Evolutionary conservation across 495 filamentous ascomycete genomes (phyloP).

Genomic region (Aspergillus conjunctus): DNA sequence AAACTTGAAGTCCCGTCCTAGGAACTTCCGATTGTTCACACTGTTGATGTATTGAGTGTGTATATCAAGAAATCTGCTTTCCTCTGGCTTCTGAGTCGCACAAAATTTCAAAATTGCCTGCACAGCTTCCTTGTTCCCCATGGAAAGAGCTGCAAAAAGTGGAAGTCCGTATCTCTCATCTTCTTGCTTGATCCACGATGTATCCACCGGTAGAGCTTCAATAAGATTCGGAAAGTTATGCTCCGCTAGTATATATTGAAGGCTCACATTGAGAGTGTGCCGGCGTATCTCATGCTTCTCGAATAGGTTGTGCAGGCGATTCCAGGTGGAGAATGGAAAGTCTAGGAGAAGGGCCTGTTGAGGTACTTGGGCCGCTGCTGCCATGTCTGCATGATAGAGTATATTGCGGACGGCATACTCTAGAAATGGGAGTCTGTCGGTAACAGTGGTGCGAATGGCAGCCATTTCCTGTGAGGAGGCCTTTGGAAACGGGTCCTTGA

Average conservation of each 20-base stretch:
- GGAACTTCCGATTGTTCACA: background rate
- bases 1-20: background rate
- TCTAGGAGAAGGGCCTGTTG: constrained; percentile 42
- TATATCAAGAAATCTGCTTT: background rate
- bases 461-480: background rate
- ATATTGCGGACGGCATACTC: constrained; percentile 48
- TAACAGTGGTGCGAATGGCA: background rate
- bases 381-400: constrained; percentile 44
- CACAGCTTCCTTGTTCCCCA: constrained; percentile 1
- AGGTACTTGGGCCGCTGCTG: constrained; percentile 31
- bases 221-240: constrained; percentile 7
- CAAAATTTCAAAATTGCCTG: background rate
- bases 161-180: background rate
- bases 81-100: background rate
- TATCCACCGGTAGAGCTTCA: background rate
- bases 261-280: constrained; percentile 36
- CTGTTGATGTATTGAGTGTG: background rate
- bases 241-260: constrained; percentile 52
- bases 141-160: background rate
- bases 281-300: constrained; percentile 33
- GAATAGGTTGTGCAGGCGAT: constrained; percentile 39
- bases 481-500: background rate
- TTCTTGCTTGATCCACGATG: background rate
- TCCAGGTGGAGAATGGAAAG: constrained; percentile 41
- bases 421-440: constrained; percentile 36